Conservation (phyloP, 208 protist species). For the Trypanosoma cruzi region DNA sequence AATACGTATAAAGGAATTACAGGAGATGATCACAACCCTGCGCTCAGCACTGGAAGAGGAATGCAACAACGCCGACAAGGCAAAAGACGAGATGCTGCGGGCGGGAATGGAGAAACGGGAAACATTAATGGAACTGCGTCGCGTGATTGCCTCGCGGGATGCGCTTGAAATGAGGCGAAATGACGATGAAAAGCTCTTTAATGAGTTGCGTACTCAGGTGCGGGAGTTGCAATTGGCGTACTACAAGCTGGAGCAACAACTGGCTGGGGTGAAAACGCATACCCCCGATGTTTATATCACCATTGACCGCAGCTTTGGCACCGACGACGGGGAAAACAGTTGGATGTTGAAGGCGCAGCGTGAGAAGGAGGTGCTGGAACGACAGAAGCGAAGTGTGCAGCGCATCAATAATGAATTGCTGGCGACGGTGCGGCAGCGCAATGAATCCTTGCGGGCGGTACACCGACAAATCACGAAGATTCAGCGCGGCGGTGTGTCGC, state of each 20-base stretch:
- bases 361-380: conserved; percentile 55
- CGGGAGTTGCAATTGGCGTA: conserved; percentile 53
- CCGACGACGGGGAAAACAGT: conserved; percentile 9
- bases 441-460: conserved; percentile 56
- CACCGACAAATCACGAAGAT: conserved; percentile 38
- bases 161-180: conserved; percentile 23
- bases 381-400: conserved; percentile 48
- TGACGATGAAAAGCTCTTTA: conserved; percentile 26
- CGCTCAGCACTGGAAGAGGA: conserved; percentile 64
- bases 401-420: conserved; percentile 61
- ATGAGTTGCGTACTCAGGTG: conserved; percentile 42
- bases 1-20: conserved; percentile 57
- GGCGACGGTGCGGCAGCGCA: conserved; percentile 55
- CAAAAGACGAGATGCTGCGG: conserved; percentile 37
- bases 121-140: conserved; percentile 36
- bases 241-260: conserved; percentile 40
- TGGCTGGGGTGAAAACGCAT: conserved; percentile 35
- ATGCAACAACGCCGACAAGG: conserved; percentile 45
- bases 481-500: conserved; percentile 11
- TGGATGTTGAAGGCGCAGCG: conserved; percentile 62
- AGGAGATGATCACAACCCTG: conserved; percentile 58
- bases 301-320: conserved; percentile 36
- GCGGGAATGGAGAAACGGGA: conserved; percentile 39
- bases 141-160: conserved; percentile 29
- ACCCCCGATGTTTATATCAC: conserved; percentile 60